phyloP scores from a whole-genome alignment of 108 stramenopile genomes.

The Chaetoceros tenuissimus region DNA sequence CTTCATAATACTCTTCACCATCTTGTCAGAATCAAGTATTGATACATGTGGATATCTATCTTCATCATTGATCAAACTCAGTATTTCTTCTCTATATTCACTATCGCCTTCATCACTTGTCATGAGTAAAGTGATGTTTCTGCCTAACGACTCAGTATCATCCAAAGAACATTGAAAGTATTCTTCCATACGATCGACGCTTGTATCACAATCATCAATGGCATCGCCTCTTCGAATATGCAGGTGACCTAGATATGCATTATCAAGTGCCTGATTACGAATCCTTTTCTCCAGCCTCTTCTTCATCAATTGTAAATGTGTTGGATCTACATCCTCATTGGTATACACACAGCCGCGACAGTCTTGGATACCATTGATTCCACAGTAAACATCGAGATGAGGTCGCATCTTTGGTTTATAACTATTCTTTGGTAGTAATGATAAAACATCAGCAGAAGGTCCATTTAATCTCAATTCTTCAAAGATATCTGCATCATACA shows the following conservation, averaged over 20 bases:
- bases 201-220: neutral
- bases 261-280: neutral
- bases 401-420: neutral
- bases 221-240: neutral
- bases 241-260: neutral
- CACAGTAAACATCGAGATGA: neutral
- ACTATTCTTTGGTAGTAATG: neutral
- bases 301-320: neutral
- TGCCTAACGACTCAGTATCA: neutral
- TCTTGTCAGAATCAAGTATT: neutral
- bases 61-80: neutral
- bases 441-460: neutral
- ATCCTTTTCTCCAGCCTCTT: neutral
- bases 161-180: neutral
- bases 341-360: neutral
- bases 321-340: neutral
- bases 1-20: neutral
- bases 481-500: neutral
- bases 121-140: neutral
- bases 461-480: too few species aligned
- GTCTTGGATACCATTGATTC: too few species aligned
- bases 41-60: neutral
- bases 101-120: neutral
- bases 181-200: neutral
- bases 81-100: neutral